Evolutionary conservation across 176 grass and related monocot species (phyloP), one percentile per base, ranked within the genome.

Genomic region (Poa annua): DNA sequence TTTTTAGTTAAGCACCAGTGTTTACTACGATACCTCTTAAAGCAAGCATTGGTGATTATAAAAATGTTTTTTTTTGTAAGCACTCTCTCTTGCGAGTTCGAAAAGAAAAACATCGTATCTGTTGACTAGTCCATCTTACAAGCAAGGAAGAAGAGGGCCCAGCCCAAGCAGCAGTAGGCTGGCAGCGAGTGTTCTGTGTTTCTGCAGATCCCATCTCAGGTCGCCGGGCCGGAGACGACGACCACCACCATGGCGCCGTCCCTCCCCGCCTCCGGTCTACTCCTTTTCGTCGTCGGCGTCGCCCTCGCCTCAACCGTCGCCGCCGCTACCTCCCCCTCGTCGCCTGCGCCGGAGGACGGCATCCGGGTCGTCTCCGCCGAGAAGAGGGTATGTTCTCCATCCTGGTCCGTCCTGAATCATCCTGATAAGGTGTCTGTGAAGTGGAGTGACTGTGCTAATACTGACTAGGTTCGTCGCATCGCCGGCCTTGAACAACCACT

Each of bases 331-430:
- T 38, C 65, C 4, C 55, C 79, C 26, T 47, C 59, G 54, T 35
- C 73, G 7, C 45, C 11, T 8, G 79, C 56, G 47, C 65, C 11
- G 35, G 88, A 59, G 48, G 80, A 83, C 34, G 53, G 88, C 79
- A 79, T 89, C 88, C 88, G 83, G 83, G 56, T 89, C 73, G 45
- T 89, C 47, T 86, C 83, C 33, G 83, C 88, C 48, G 88, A 90
- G 84, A 90, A 74, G 78, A 86, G 79, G 66, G 88, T 90, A 85
- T 17, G 45, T 19, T 33, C n/a, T 64, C 78, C 45, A 17, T 12
- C 21, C 6, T 48, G 42, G 12, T 3, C 21, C 21, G 21, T 49
- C 14, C 48, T 15, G 14, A 49, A 49, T 49, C 47, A 4, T 49
- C 21, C 21, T 63, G 56, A 9, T 63, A 29, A 36, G 47, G 29